Conservation (phyloP, 1,139 yeast genomes). For the Hanseniaspora uvarum region DNA sequence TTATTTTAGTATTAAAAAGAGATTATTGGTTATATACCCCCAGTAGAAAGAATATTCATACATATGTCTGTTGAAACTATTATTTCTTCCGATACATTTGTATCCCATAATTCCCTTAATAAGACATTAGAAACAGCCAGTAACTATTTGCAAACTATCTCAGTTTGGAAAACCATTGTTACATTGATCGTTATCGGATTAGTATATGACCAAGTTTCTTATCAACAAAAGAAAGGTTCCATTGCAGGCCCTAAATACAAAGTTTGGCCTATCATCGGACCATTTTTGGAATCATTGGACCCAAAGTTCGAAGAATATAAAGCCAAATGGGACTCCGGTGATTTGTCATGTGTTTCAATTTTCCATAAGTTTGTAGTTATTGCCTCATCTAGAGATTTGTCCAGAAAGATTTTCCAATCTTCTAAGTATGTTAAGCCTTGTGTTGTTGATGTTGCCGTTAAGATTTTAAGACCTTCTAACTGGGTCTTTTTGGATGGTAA, state of each 20-base stretch:
- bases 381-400: conserved; percentile 81
- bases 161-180: conserved; percentile 45
- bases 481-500: conserved; percentile 98
- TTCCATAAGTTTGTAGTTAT: conserved; percentile 96
- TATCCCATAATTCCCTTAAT: not conserved
- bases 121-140: conserved; percentile 12
- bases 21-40: too few species aligned
- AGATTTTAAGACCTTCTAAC: conserved; percentile 84
- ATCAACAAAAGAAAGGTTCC: conserved; percentile 67
- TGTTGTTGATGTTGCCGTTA: conserved; percentile 91
- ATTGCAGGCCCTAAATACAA: conserved; percentile 85
- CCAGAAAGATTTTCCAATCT: conserved; percentile 77
- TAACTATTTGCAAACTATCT: conserved; percentile 22
- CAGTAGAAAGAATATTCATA: not conserved
- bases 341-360: conserved; percentile 87
- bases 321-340: conserved; percentile 92
- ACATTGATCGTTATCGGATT: conserved; percentile 44
- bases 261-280: conserved; percentile 91
- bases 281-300: conserved; percentile 87
- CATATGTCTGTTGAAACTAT: conserved; percentile 14
- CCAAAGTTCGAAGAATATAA: conserved; percentile 90
- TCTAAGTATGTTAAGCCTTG: conserved; percentile 90
- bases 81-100: conserved; percentile 12
- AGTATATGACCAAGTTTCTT: conserved; percentile 70
- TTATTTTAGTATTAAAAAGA: too few species aligned